Conservation (phyloP, 768 basidiomycete species). For the Strobilomyces echinocephalus region DNA sequence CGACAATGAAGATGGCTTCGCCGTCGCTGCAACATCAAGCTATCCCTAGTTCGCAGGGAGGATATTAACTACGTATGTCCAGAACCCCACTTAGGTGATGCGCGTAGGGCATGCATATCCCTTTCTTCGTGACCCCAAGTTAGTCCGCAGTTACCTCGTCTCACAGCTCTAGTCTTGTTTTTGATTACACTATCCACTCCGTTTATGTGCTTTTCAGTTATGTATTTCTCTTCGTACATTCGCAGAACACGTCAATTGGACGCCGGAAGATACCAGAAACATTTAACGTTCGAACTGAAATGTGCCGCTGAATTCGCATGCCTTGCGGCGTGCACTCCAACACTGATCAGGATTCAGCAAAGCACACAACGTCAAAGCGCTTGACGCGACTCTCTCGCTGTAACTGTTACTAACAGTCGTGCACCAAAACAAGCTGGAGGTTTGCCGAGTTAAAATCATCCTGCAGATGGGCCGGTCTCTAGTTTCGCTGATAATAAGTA, state of each 20-base stretch:
- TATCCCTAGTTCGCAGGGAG: constrained; percentile 48
- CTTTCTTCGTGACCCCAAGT: constrained; percentile 5
- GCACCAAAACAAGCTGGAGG: no score
- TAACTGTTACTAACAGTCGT: no score
- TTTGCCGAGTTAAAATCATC: no score
- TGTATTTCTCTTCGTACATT: constrained; percentile 32
- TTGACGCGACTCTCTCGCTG: no score
- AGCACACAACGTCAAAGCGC: no score
- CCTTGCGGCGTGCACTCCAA: no score
- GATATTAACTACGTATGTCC: constrained; percentile 37
- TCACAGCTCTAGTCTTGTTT: constrained; percentile 26
- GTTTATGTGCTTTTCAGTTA: constrained; percentile 37
- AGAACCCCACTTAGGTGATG: constrained; percentile 9
- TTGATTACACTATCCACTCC: constrained; percentile 33
- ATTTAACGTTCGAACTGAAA: not conserved
- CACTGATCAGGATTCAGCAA: no score
- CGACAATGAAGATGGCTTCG: constrained; percentile 50
- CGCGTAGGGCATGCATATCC: constrained; percentile 12
- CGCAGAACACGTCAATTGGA: constrained; percentile 17
- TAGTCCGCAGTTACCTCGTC: constrained; percentile 14
- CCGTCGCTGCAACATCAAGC: constrained; percentile 53
- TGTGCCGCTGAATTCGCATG: not conserved
- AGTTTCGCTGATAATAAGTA: no score
- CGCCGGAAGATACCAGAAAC: constrained; percentile 1
- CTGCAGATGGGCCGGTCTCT: no score